A percentile compares a stretch with the other conserved stretches of the same genome.
Conservation (phyloP, 192 early-diverging fungal genomes). For the Powellomyces hirtus region DNA sequence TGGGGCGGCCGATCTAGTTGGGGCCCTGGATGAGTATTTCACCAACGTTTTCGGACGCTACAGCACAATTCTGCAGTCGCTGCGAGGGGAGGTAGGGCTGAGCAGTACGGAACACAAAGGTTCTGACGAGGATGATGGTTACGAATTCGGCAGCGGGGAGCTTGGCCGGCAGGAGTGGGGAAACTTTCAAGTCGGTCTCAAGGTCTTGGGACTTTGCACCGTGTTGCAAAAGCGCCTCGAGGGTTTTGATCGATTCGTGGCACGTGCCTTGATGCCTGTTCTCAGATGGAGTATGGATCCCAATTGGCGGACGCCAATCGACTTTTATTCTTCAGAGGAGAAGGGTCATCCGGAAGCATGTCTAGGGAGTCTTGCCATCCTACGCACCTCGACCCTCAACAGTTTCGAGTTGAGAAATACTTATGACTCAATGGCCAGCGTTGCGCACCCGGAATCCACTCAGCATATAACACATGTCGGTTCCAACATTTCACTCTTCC, state of each 20-base stretch:
- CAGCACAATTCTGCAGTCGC: conserved; percentile 34
- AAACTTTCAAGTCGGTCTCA: conserved; percentile 66
- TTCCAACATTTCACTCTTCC: background rate
- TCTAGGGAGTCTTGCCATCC: conserved; percentile 38
- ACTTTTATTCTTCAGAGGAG: conserved; percentile 19
- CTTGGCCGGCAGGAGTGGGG: conserved; percentile 55
- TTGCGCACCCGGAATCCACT: background rate
- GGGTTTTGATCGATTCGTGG: conserved; percentile 31
- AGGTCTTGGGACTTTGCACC: conserved; percentile 55
- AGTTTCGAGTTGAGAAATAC: conserved; percentile 40
- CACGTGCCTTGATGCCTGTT: conserved; percentile 13
- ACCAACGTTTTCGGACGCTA: conserved; percentile 44
- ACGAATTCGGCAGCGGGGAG: conserved; percentile 48
- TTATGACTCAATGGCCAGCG: conserved; percentile 11
- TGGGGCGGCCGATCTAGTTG: conserved; percentile 51
- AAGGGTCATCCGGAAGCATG: conserved; percentile 22
- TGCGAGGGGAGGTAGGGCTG: conserved; percentile 41
- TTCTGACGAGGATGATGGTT: conserved; percentile 31
- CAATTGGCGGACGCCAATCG: background rate
- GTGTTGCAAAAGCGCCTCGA: conserved; percentile 40
- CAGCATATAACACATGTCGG: background rate
- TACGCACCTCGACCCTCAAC: conserved; percentile 56
- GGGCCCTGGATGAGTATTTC: conserved; percentile 53
- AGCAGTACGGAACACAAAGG: conserved; percentile 7
- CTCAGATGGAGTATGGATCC: background rate